phyloP scores from a whole-genome alignment of 2,329 filamentous ascomycete genomes.

The Claviceps sp. region DNA sequence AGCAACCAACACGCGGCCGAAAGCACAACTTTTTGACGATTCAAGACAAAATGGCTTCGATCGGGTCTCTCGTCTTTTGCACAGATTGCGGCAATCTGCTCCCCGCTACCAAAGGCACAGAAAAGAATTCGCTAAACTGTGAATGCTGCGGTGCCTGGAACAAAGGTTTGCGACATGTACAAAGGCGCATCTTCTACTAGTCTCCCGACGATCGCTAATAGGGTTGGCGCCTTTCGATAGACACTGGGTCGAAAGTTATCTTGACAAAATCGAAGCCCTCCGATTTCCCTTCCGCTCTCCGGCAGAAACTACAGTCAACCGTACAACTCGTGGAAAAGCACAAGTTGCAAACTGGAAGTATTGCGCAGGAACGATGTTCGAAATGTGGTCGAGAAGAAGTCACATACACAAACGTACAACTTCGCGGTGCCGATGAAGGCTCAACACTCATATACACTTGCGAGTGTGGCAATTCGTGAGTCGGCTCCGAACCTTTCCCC shows the following conservation, averaged over 20 bases:
- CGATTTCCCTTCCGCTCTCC: slow-evolving; percentile 80
- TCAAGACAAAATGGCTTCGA: slow-evolving; percentile 55
- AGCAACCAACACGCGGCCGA: not conserved
- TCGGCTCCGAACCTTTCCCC: slow-evolving; percentile 3
- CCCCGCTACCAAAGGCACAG: slow-evolving; percentile 63
- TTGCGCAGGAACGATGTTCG: slow-evolving; percentile 55
- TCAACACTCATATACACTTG: slow-evolving; percentile 85
- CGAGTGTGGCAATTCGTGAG: slow-evolving; percentile 73
- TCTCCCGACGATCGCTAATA: not conserved
- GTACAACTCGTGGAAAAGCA: slow-evolving; percentile 70
- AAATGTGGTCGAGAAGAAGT: slow-evolving; percentile 75
- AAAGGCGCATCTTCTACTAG: not conserved
- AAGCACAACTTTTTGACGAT: not conserved
- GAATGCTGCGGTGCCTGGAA: slow-evolving; percentile 78
- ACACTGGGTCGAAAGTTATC: slow-evolving; percentile 63
- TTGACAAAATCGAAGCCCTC: slow-evolving; percentile 75
- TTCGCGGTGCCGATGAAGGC: slow-evolving; percentile 89
- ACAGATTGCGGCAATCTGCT: slow-evolving; percentile 84
- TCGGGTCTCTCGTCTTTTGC: slow-evolving; percentile 88
- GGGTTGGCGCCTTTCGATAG: slow-evolving; percentile 24
- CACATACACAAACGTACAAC: slow-evolving; percentile 70
- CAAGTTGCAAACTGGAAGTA: slow-evolving; percentile 61
- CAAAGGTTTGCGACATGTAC: slow-evolving; percentile 43
- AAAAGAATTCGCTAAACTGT: slow-evolving; percentile 66
- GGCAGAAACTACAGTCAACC: slow-evolving; percentile 70